A percentile compares a stretch with the other conserved stretches of the same genome.
These are phyloP conservation scores for Aspergillus bombycis DNA, from an alignment of 2,329 filamentous ascomycete species.

Conservation along the genomic window DNA sequence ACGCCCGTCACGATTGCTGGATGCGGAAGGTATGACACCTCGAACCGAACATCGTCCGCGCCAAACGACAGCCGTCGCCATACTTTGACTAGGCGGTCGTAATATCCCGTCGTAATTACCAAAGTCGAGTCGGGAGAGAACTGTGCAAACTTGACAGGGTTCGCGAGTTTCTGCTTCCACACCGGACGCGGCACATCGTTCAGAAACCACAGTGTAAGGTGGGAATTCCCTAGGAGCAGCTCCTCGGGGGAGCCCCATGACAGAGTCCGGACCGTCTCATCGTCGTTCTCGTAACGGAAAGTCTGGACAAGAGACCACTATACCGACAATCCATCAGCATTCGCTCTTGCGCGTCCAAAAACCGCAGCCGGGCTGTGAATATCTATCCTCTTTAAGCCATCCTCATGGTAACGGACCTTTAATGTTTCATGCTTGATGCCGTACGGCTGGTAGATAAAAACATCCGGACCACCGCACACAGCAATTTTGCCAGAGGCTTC, in stretches of 20 bases:
- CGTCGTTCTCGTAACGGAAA: conserved; percentile 48
- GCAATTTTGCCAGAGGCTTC: conserved; percentile 84
- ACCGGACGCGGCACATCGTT: conserved; percentile 53
- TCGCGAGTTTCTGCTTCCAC: conserved; percentile 78
- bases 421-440: conserved; percentile 70
- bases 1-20: conserved; percentile 77
- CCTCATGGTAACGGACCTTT: conserved; percentile 60
- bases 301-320: conserved; percentile 64
- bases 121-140: conserved; percentile 87
- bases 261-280: conserved; percentile 58
- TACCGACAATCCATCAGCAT: conserved; percentile 5
- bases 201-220: conserved; percentile 70
- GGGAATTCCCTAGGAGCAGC: conserved; percentile 73
- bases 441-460: conserved; percentile 79
- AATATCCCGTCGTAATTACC: conserved; percentile 76
- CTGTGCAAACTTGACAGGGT: conserved; percentile 70
- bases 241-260: conserved; percentile 91
- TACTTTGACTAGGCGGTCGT: conserved; percentile 85
- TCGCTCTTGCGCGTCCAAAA: background rate
- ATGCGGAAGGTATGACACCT: conserved; percentile 88
- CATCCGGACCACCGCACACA: conserved; percentile 65
- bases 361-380: background rate
- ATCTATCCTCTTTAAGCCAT: background rate
- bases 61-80: conserved; percentile 89
- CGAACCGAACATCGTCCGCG: conserved; percentile 80